Percentiles rank a stretch among this genome's conserved stretches.
These are phyloP conservation scores for Mucor mucedo DNA, from an alignment of 371 early-diverging fungal genomes.

Conservation along the genomic window DNA sequence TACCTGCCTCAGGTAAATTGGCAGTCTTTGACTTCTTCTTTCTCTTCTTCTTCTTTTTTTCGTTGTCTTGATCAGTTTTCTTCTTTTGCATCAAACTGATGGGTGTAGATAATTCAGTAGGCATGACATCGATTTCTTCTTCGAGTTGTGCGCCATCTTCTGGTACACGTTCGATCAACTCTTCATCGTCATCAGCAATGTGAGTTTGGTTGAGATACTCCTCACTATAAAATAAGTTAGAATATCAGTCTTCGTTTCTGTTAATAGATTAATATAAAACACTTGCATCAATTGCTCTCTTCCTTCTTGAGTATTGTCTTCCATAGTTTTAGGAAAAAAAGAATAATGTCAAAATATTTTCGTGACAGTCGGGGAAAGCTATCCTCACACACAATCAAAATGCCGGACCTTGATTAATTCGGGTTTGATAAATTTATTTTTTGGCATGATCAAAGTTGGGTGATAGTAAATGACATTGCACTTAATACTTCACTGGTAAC, in stretches of 20 bases:
- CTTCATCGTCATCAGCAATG: conserved; percentile 7
- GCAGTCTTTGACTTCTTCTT: conserved; percentile 57
- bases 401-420: too few relatives aligned
- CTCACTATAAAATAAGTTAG: neutral
- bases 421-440: too few relatives aligned
- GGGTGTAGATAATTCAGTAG: conserved; percentile 36
- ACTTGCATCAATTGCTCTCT: conserved; percentile 4
- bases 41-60: conserved; percentile 62
- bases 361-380: too few relatives aligned
- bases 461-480: too few relatives aligned
- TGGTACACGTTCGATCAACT: neutral
- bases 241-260: neutral
- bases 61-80: neutral
- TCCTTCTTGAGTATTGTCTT: neutral
- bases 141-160: conserved; percentile 10
- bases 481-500: too few relatives aligned
- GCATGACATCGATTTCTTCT: conserved; percentile 22
- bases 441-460: too few relatives aligned
- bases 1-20: conserved; percentile 61
- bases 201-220: conserved; percentile 1
- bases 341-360: neutral
- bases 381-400: too few relatives aligned
- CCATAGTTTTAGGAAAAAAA: neutral
- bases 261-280: neutral
- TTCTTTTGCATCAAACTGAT: conserved; percentile 29